Percentiles rank a stretch among this genome's conserved stretches.
phyloP scores from a whole-genome alignment of 371 early-diverging fungal genomes.

The Actinomortierella ambigua region DNA sequence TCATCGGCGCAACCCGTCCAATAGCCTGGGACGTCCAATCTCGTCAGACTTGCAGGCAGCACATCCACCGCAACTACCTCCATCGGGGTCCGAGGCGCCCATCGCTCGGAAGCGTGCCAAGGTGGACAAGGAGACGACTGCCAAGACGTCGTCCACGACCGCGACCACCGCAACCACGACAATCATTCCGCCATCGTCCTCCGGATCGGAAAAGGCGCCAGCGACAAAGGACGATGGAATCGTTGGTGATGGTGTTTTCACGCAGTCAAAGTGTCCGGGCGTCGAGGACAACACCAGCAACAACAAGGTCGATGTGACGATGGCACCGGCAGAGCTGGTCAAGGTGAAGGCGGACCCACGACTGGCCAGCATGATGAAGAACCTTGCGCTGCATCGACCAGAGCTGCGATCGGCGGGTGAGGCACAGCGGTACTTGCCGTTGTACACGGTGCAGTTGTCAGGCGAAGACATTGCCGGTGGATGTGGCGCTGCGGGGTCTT shows the following conservation, averaged over 20 bases:
- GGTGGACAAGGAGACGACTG: not conserved
- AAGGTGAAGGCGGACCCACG: too few species aligned
- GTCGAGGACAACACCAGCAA: too few species aligned
- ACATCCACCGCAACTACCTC: not conserved
- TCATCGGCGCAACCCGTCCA: slow-evolving; percentile 18
- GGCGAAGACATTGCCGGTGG: slow-evolving; percentile 12
- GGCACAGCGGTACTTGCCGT: slow-evolving; percentile 62
- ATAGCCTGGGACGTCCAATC: slow-evolving; percentile 6
- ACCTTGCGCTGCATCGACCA: slow-evolving; percentile 8
- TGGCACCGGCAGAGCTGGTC: too few species aligned
- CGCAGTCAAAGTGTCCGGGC: too few species aligned
- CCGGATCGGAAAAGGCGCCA: not conserved
- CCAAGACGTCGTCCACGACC: not conserved
- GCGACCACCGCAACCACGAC: not conserved
- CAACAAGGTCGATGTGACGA: too few species aligned
- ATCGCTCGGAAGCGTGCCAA: slow-evolving; percentile 23
- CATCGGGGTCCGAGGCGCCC: slow-evolving; percentile 1
- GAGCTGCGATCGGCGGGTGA: slow-evolving; percentile 22
- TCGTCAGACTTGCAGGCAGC: not conserved
- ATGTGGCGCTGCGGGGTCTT: not conserved
- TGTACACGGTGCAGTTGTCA: slow-evolving; percentile 69
- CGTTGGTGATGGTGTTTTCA: too few species aligned
- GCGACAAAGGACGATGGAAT: too few species aligned
- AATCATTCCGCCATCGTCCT: not conserved
- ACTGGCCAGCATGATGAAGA: not conserved